Conservation (phyloP, 495 filamentous ascomycete genomes). For the Neurospora tetrasperma region DNA sequence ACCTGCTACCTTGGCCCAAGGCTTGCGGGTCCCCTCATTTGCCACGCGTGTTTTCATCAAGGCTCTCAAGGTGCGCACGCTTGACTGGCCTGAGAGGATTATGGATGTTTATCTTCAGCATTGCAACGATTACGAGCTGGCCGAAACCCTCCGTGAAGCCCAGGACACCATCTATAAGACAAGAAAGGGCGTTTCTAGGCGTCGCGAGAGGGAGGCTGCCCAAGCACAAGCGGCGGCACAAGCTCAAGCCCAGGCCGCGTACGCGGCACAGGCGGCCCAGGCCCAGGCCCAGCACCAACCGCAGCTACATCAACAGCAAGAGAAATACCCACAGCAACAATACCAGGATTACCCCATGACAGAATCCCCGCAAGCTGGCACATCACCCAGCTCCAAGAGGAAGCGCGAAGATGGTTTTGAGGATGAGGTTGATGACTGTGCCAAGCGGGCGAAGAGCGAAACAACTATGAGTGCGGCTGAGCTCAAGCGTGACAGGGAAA, state of each 20-base stretch:
- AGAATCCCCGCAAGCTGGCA: conserved; percentile 12
- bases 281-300: conserved; percentile 10
- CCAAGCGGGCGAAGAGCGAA: conserved; percentile 49
- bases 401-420: conserved; percentile 50
- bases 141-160: conserved; percentile 59
- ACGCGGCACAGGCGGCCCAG: conserved; percentile 12
- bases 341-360: conserved; percentile 20
- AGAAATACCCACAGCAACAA: conserved; percentile 1
- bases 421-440: conserved; percentile 31
- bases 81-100: conserved; percentile 92
- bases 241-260: conserved; percentile 16
- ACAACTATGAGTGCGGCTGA: conserved; percentile 28
- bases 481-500: conserved; percentile 74
- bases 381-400: conserved; percentile 46
- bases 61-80: conserved; percentile 53
- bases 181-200: conserved; percentile 50
- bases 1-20: conserved; percentile 25
- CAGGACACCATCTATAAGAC: conserved; percentile 57
- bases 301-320: not conserved
- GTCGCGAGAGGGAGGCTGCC: conserved; percentile 56
- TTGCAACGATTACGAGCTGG: conserved; percentile 75
- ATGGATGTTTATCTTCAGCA: conserved; percentile 74
- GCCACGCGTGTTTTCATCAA: conserved; percentile 65
- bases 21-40: conserved; percentile 41
- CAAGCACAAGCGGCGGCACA: conserved; percentile 34